Evolutionary conservation across 1,284 basidiomycete genomes (phyloP).

Genomic region (Salmacisia buchloeana): DNA sequence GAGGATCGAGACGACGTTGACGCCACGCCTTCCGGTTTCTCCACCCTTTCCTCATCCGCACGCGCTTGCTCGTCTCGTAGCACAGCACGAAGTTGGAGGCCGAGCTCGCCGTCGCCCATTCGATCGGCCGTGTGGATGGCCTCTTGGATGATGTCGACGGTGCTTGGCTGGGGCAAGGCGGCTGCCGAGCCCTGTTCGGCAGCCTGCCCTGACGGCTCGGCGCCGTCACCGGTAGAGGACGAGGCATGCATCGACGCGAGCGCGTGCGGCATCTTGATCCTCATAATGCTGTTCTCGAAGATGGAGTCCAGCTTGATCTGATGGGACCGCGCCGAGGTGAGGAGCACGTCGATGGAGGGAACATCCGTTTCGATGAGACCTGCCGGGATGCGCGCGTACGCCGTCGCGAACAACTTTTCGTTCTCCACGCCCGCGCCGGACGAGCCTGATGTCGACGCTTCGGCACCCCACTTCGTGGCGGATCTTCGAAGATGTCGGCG

Average conservation of each 20-base stretch:
- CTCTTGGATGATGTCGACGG: neutral
- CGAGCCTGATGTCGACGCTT: no score
- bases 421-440: neutral
- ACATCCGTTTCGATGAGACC: neutral
- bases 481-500: no score
- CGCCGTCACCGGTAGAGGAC: no score
- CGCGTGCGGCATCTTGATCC: no score
- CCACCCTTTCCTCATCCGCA: neutral
- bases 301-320: neutral
- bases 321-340: neutral
- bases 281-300: no score
- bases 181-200: neutral
- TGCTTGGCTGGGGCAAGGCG: neutral
- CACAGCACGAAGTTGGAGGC: neutral
- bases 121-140: neutral
- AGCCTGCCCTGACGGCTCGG: neutral
- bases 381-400: neutral
- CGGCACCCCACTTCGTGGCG: no score
- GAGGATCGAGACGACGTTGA: no score
- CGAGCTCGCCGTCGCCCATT: neutral
- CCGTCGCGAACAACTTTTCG: neutral
- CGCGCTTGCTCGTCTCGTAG: neutral
- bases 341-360: neutral
- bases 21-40: no score
- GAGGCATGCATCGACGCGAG: no score